phyloP scores from a whole-genome alignment of 1,284 basidiomycete genomes.

The Cerrena zonata region DNA sequence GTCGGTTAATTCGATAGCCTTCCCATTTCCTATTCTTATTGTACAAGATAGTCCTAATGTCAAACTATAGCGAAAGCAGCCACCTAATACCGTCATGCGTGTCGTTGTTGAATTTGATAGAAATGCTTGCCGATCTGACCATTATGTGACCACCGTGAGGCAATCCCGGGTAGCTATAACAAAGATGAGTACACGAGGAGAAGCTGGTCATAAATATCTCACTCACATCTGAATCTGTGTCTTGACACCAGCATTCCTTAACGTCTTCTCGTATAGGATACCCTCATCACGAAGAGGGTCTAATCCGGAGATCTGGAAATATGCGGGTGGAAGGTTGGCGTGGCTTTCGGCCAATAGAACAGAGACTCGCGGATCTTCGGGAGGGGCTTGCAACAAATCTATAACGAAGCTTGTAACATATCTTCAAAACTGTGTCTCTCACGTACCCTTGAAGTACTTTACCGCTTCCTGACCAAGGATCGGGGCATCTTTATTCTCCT shows the following conservation, averaged over 20 bases:
- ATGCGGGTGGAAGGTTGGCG: conserved; percentile 2
- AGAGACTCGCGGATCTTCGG: neutral
- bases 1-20: too few species aligned
- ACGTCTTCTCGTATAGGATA: conserved; percentile 1
- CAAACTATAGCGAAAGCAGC: too few species aligned
- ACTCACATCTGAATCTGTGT: conserved; percentile 4
- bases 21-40: too few species aligned
- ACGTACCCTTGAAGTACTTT: neutral
- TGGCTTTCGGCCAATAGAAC: neutral
- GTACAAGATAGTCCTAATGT: too few species aligned
- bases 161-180: conserved; percentile 1
- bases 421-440: neutral
- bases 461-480: neutral
- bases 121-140: neutral
- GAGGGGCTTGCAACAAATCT: neutral
- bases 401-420: neutral
- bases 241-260: conserved; percentile 1
- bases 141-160: conserved; percentile 4
- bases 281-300: conserved; percentile 6
- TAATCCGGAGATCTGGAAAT: conserved; percentile 1
- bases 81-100: conserved; percentile 8
- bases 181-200: neutral
- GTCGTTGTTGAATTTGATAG: conserved; percentile 8
- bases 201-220: neutral
- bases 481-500: conserved; percentile 5